These are phyloP conservation scores for Salvia miltiorrhiza DNA, from an alignment of 257 asterid genomes.

Conservation along the genomic window DNA sequence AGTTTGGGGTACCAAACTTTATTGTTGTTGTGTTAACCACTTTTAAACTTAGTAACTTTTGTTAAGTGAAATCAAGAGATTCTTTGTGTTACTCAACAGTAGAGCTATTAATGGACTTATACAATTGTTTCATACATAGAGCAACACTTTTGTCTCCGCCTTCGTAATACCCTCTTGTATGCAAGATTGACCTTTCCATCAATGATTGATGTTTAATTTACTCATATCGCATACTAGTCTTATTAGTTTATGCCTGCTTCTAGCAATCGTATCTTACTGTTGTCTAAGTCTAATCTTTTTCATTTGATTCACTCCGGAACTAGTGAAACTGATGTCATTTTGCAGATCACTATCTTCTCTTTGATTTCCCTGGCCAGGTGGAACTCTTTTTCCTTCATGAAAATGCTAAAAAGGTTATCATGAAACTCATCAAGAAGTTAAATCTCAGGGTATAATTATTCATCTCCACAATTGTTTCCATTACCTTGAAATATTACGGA, in stretches of 20 bases:
- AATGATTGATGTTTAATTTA: constrained; percentile 7
- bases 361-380: constrained; percentile 99
- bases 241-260: not conserved
- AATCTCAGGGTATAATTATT: constrained; percentile 66
- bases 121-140: not conserved
- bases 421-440: constrained; percentile 81
- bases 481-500: constrained; percentile 4
- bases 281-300: not conserved
- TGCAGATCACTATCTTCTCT: constrained; percentile 95
- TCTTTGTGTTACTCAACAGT: not conserved
- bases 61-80: not conserved
- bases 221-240: constrained; percentile 12
- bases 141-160: not conserved
- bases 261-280: not conserved
- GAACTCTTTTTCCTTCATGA: constrained; percentile 92
- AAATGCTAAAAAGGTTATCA: constrained; percentile 72
- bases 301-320: not conserved
- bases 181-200: not conserved
- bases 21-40: not conserved
- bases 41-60: not conserved
- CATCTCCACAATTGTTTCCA: constrained; percentile 11
- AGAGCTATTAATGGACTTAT: not conserved
- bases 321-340: constrained; percentile 15
- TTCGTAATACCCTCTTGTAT: constrained; percentile 1
- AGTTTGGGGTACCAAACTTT: not conserved